These are phyloP conservation scores for Prillingera fragicola DNA, from an alignment of 1,284 basidiomycete genomes.

Conservation along the genomic window DNA sequence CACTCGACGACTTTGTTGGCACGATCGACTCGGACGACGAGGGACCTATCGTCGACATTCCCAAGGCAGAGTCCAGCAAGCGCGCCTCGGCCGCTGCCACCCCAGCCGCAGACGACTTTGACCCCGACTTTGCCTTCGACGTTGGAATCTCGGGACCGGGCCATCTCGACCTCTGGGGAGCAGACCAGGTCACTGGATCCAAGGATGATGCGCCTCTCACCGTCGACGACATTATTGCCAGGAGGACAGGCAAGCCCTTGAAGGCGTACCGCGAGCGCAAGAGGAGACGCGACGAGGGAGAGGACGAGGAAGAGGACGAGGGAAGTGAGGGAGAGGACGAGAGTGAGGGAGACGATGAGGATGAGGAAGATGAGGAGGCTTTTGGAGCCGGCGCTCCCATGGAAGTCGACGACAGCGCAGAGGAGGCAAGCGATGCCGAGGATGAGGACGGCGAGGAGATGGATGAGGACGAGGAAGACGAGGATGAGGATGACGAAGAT, in stretches of 20 bases:
- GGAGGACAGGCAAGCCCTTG: conserved; percentile 52
- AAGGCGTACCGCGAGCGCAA: conserved; percentile 56
- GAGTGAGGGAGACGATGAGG: conserved; percentile 32
- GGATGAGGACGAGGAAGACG: conserved; percentile 50
- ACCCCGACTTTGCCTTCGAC: conserved; percentile 79
- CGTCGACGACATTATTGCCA: conserved; percentile 84
- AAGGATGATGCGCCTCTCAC: conserved; percentile 65
- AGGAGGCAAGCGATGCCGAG: conserved; percentile 35
- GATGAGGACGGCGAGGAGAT: conserved; percentile 33
- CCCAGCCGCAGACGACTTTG: conserved; percentile 54
- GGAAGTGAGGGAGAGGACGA: conserved; percentile 21
- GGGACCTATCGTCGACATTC: conserved; percentile 23
- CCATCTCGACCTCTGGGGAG: conserved; percentile 39
- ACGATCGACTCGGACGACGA: conserved; percentile 50
- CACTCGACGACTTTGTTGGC: conserved; percentile 45
- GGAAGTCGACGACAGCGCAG: conserved; percentile 34
- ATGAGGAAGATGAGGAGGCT: conserved; percentile 24
- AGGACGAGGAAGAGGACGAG: conserved; percentile 26
- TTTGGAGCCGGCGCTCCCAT: conserved; percentile 40
- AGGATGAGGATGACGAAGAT: conserved; percentile 24
- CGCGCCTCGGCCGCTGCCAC: conserved; percentile 2
- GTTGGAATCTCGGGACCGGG: conserved; percentile 58
- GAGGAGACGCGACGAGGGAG: conserved; percentile 45
- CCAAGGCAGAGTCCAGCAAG: conserved; percentile 16
- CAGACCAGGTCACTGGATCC: conserved; percentile 31